phyloP scores from a whole-genome alignment of 2,329 filamentous ascomycete species.

The Exserohilum rostratum region DNA sequence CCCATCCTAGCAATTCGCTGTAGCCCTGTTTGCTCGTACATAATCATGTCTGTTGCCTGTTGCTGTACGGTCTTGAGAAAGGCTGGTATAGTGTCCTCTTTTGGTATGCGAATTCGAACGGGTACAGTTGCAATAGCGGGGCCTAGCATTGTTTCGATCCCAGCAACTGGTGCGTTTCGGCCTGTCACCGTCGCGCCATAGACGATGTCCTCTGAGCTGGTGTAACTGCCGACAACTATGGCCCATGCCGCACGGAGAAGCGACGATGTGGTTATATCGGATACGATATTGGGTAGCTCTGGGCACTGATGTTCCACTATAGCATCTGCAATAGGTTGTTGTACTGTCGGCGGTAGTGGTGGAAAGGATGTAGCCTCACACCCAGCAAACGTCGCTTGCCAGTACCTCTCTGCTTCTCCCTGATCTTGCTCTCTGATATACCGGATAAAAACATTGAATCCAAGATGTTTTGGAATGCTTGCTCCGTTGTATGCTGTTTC shows the following conservation, averaged over 20 bases:
- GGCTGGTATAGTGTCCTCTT: conserved; percentile 6
- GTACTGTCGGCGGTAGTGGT: conserved; percentile 5
- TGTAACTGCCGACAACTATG: conserved; percentile 28
- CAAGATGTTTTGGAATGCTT: neutral
- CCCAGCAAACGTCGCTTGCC: neutral
- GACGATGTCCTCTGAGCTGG: neutral
- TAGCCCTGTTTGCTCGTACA: conserved; percentile 42
- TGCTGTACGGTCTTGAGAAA: conserved; percentile 20
- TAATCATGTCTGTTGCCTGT: conserved; percentile 26
- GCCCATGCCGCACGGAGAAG: conserved; percentile 40
- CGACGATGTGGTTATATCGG: conserved; percentile 12
- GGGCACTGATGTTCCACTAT: neutral
- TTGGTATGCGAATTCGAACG: conserved; percentile 28
- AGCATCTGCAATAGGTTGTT: conserved; percentile 14
- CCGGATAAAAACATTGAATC: conserved; percentile 29
- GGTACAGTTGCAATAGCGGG: conserved; percentile 52
- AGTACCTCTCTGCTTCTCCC: neutral
- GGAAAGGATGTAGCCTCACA: conserved; percentile 5
- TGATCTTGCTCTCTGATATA: neutral
- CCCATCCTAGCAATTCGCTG: conserved; percentile 30
- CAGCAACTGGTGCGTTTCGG: neutral
- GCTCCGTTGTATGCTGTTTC: conserved; percentile 8
- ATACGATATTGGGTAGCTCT: neutral
- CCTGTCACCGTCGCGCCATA: neutral
- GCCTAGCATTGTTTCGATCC: conserved; percentile 40